Percentiles rank a stretch among this genome's conserved stretches.
These are phyloP conservation scores for Exophiala xenobiotica DNA, from an alignment of 2,329 filamentous ascomycete species.

Conservation along the genomic window DNA sequence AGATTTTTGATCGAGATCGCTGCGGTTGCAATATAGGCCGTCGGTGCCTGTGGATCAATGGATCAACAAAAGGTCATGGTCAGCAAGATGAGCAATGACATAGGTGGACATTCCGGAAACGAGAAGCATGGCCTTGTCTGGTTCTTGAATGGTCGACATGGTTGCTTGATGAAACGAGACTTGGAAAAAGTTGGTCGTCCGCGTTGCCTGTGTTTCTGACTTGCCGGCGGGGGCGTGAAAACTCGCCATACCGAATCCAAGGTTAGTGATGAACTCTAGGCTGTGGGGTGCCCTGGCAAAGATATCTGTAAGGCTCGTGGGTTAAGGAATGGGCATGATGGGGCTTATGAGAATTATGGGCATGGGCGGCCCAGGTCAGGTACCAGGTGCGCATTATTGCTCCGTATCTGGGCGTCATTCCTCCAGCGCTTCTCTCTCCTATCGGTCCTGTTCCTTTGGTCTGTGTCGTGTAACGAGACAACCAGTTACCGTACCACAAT, in stretches of 20 bases:
- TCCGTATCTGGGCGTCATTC: no score
- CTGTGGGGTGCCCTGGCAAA: background rate
- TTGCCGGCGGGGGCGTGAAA: background rate
- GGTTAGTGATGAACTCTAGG: background rate
- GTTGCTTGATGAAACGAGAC: slow-evolving; percentile 1
- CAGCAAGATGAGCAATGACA: background rate
- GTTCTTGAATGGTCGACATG: background rate
- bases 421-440: background rate
- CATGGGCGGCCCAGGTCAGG: no score
- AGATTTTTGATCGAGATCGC: slow-evolving; percentile 15
- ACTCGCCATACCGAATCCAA: background rate
- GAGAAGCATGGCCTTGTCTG: background rate
- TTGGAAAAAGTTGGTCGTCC: background rate
- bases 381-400: no score
- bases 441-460: background rate
- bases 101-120: background rate
- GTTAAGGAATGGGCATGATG: background rate
- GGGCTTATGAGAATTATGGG: no score
- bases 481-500: slow-evolving; percentile 1
- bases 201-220: slow-evolving; percentile 3
- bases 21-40: background rate
- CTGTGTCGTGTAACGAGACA: no score
- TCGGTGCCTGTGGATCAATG: slow-evolving; percentile 4
- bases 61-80: background rate
- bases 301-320: slow-evolving; percentile 1